Conservation (phyloP, 78 protist genomes). For the Ministeria vibrans region DNA sequence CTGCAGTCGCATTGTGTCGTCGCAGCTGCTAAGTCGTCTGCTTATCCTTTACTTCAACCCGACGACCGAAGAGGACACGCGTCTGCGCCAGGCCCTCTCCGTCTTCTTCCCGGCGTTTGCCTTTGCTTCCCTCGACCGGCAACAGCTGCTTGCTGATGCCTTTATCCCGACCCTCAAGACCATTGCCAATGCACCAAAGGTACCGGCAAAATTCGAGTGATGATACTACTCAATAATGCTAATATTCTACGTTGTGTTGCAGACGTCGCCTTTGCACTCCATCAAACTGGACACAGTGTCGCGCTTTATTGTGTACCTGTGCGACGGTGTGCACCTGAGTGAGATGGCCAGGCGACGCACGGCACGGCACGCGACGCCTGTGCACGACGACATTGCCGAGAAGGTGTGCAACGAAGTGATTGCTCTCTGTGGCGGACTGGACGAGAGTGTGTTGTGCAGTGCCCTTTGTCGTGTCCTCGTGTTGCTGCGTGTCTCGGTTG, state of each 20-base stretch:
- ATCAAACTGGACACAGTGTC: too few species aligned
- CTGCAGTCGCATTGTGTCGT: too few species aligned
- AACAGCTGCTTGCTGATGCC: neutral
- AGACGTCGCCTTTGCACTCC: neutral
- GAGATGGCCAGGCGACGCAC: neutral
- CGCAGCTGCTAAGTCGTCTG: neutral
- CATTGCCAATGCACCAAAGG: neutral
- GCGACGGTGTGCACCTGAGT: neutral
- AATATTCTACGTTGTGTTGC: neutral
- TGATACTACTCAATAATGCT: neutral
- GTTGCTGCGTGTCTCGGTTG: neutral
- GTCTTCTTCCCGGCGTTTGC: constrained; percentile 19
- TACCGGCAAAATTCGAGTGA: neutral
- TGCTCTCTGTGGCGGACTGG: too few species aligned
- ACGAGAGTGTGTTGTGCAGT: too few species aligned
- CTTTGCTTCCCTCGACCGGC: neutral
- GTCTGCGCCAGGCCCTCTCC: constrained; percentile 1
- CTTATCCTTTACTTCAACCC: constrained; percentile 3
- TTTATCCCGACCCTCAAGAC: neutral
- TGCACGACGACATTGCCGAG: too few species aligned
- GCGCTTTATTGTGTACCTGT: neutral
- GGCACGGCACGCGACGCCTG: too few species aligned
- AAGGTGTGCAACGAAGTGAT: too few species aligned
- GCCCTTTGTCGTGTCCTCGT: too few species aligned
- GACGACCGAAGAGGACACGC: neutral